A percentile compares a stretch with the other conserved stretches of the same genome.
Conservation (phyloP, 2,329 filamentous ascomycete genomes). For the Calonectria honghensis region DNA sequence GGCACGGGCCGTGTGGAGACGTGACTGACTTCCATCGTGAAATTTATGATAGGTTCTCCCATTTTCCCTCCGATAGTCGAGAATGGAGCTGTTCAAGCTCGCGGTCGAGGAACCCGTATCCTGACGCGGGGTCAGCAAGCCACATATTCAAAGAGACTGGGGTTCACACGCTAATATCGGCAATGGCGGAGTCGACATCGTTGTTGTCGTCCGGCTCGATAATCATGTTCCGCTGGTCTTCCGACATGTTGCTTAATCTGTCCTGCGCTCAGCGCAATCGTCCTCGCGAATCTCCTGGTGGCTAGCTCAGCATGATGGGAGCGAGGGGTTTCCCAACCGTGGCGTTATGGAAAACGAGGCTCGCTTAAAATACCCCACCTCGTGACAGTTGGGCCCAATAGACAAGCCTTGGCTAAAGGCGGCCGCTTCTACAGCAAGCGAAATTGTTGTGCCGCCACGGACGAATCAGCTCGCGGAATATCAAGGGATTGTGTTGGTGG, state of each 20-base stretch:
- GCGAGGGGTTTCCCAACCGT: not conserved
- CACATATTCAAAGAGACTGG: not conserved
- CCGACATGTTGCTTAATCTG: not conserved
- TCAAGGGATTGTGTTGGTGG: too few species aligned
- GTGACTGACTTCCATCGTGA: slow-evolving; percentile 26
- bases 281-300: not conserved
- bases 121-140: slow-evolving; percentile 1
- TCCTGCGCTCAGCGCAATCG: not conserved
- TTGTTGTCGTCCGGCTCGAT: slow-evolving; percentile 1
- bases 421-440: not conserved
- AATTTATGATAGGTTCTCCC: slow-evolving; percentile 35
- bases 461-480: not conserved
- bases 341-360: not conserved
- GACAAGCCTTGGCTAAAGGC: too few species aligned
- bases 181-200: not conserved
- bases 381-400: not conserved
- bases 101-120: slow-evolving; percentile 22
- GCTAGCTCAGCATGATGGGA: not conserved
- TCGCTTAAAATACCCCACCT: not conserved
- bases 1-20: not conserved
- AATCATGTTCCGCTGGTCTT: slow-evolving; percentile 1
- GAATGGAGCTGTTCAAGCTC: slow-evolving; percentile 27
- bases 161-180: not conserved
- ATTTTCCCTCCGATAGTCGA: slow-evolving; percentile 36
- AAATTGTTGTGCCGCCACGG: not conserved